These are phyloP conservation scores for Suhomyces sp. DNA, from an alignment of 805 yeast species.

Conservation along the genomic window DNA sequence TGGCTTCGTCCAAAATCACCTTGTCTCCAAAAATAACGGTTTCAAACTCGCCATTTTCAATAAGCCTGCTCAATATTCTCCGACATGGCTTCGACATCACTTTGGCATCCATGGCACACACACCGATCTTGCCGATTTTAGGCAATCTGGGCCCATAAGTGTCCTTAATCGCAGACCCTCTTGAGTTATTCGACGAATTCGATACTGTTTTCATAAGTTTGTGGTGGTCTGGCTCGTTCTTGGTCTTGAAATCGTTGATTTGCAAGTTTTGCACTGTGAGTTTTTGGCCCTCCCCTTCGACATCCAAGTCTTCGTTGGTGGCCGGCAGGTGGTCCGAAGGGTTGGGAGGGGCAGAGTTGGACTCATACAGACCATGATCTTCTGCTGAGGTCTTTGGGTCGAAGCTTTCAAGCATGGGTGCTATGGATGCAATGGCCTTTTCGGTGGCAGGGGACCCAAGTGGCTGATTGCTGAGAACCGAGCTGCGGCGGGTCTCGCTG, in stretches of 20 bases:
- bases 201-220: constrained; percentile 36
- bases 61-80: constrained; percentile 79
- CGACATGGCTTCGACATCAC: constrained; percentile 95
- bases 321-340: not conserved
- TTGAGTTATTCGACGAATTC: constrained; percentile 31
- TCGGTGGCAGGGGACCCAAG: constrained; percentile 33
- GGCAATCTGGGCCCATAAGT: constrained; percentile 52
- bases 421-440: constrained; percentile 73
- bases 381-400: constrained; percentile 64
- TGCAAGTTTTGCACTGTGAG: constrained; percentile 17
- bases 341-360: not conserved
- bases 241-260: constrained; percentile 13
- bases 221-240: constrained; percentile 18
- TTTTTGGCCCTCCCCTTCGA: constrained; percentile 1
- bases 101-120: constrained; percentile 98
- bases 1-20: constrained; percentile 86
- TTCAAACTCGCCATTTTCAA: constrained; percentile 93
- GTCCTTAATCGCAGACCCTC: constrained; percentile 36
- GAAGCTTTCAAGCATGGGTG: constrained; percentile 73
- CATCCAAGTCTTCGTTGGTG: constrained; percentile 7
- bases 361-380: constrained; percentile 7
- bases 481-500: not conserved
- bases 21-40: constrained; percentile 97
- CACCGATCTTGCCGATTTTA: constrained; percentile 90
- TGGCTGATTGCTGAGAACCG: constrained; percentile 7